Conservation (phyloP, 352 stramenopile genomes). For the Phytophthora sansomeana region DNA sequence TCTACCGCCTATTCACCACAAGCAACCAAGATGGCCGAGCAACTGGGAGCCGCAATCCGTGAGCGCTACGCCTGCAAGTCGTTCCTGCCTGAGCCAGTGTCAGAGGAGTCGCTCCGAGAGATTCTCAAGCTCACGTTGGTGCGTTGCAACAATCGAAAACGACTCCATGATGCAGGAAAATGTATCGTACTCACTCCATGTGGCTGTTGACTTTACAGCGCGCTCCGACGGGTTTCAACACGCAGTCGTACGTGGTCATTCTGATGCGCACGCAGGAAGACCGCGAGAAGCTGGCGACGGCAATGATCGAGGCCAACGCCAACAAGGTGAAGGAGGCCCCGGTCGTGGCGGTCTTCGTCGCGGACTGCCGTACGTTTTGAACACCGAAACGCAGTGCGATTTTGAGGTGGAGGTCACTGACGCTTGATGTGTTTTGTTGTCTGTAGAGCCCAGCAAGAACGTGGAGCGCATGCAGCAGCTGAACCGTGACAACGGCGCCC, state of each 20-base stretch:
- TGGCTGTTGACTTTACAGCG: constrained; percentile 42
- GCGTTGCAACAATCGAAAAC: neutral
- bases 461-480: constrained; percentile 73
- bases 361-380: constrained; percentile 60
- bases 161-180: neutral
- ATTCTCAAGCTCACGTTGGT: constrained; percentile 74
- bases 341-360: constrained; percentile 72
- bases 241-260: constrained; percentile 67
- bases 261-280: constrained; percentile 56
- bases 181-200: neutral
- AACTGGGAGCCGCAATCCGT: constrained; percentile 27
- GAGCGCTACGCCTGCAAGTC: constrained; percentile 40
- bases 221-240: constrained; percentile 78
- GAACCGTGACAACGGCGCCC: constrained; percentile 58
- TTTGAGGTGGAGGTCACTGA: neutral
- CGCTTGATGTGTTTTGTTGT: neutral
- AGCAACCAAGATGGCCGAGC: constrained; percentile 19
- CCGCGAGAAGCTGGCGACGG: constrained; percentile 56
- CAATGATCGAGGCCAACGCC: constrained; percentile 70
- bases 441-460: constrained; percentile 73
- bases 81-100: constrained; percentile 50
- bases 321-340: constrained; percentile 70
- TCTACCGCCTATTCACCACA: constrained; percentile 4
- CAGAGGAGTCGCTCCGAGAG: constrained; percentile 59
- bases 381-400: too few species aligned